Percentiles rank a stretch among this genome's conserved stretches.
These are phyloP conservation scores for Solanum gracilifrons DNA, from an alignment of 257 asterid species.

Conservation along the genomic window DNA sequence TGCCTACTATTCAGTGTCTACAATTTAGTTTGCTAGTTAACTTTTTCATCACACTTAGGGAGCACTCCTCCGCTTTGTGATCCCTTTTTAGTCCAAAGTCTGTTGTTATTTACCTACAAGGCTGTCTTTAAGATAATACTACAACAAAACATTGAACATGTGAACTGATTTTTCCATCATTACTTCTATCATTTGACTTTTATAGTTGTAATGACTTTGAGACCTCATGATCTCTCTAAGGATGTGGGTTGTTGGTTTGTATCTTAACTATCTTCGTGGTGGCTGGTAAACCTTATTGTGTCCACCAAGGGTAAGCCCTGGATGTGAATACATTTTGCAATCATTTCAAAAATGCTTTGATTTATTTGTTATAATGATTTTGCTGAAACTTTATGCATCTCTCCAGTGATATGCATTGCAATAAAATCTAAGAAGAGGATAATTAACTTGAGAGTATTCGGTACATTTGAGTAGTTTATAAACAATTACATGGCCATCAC, in stretches of 20 bases:
- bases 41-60: background rate
- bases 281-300: background rate
- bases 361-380: background rate
- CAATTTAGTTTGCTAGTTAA: background rate
- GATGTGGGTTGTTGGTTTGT: background rate
- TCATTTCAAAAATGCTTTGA: background rate
- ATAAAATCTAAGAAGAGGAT: background rate
- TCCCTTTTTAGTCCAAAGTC: background rate
- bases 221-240: background rate
- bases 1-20: background rate
- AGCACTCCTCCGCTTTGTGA: background rate
- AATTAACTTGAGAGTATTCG: background rate
- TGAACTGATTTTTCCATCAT: background rate
- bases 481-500: background rate
- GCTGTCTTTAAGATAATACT: background rate
- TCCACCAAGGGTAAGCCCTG: background rate
- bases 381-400: background rate
- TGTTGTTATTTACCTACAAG: background rate
- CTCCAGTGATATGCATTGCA: background rate
- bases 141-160: background rate
- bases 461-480: background rate
- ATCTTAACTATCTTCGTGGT: background rate
- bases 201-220: background rate
- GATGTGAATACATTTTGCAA: background rate
- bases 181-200: background rate